A percentile compares a stretch with the other conserved stretches of the same genome.
These are phyloP conservation scores for Zizania palustris DNA, from an alignment of 202 grass and related monocot species.

Conservation along the genomic window DNA sequence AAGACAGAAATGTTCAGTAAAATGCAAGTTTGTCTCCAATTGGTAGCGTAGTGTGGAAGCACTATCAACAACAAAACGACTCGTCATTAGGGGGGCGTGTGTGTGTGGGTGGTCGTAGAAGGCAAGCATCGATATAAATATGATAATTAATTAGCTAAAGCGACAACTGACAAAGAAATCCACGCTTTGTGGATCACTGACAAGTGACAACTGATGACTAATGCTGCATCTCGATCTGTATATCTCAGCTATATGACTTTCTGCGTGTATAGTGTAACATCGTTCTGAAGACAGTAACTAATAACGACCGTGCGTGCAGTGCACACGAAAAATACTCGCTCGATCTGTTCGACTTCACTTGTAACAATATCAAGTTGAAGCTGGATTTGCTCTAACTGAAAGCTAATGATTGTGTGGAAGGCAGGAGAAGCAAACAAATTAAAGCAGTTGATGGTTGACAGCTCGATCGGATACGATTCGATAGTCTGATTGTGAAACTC, in stretches of 20 bases:
- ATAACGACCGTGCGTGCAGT: no score
- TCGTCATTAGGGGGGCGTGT: neutral
- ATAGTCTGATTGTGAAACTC: no score
- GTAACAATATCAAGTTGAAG: neutral
- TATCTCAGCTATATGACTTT: neutral
- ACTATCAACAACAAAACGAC: neutral
- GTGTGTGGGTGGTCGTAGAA: slow-evolving; percentile 17
- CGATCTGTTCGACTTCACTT: neutral
- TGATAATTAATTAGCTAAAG: neutral
- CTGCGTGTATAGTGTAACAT: neutral
- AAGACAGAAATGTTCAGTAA: neutral
- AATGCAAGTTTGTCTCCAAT: neutral
- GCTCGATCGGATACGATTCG: neutral
- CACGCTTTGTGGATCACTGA: neutral
- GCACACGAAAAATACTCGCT: neutral
- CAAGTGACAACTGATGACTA: neutral
- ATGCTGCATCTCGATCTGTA: neutral
- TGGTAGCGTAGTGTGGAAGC: neutral
- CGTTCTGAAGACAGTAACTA: neutral
- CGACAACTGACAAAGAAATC: neutral
- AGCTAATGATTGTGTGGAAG: slow-evolving; percentile 28
- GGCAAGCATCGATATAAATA: slow-evolving; percentile 9
- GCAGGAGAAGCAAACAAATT: no score
- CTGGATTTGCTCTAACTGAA: neutral
- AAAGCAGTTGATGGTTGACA: slow-evolving; percentile 8